Evolutionary conservation across 1,139 yeast genomes (phyloP).

Genomic region (Yamadazyma buinensis): DNA sequence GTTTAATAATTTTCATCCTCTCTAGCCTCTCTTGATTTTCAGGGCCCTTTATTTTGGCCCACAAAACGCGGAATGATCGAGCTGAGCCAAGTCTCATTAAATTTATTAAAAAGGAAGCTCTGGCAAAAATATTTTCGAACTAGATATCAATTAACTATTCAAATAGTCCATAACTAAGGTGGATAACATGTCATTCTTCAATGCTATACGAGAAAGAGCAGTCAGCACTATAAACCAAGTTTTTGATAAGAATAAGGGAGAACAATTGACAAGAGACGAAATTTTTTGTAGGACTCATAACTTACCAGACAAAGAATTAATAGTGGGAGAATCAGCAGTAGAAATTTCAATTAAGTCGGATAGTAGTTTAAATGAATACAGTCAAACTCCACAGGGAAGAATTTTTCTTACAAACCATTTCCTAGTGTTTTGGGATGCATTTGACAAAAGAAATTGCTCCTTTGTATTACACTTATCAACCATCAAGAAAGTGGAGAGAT

Average conservation of each 20-base stretch:
- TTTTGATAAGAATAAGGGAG: conserved; percentile 32
- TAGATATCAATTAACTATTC: too few species aligned
- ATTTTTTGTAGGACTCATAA: conserved; percentile 60
- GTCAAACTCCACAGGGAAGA: conserved; percentile 49
- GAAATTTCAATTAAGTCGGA: conserved; percentile 54
- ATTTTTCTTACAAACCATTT: conserved; percentile 71
- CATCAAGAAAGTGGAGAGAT: conserved; percentile 78
- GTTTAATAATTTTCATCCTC: too few species aligned
- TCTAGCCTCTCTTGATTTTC: too few species aligned
- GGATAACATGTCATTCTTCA: conserved; percentile 51
- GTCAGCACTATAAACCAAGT: conserved; percentile 40
- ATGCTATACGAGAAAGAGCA: conserved; percentile 45
- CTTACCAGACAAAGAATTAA: conserved; percentile 67
- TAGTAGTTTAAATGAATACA: conserved; percentile 21
- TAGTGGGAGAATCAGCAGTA: conserved; percentile 65
- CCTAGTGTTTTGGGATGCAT: conserved; percentile 67
- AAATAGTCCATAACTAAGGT: too few species aligned
- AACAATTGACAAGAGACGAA: conserved; percentile 58
- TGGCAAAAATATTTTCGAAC: too few species aligned
- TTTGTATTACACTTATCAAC: conserved; percentile 74
- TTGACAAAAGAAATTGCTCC: conserved; percentile 65
- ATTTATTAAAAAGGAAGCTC: too few species aligned
- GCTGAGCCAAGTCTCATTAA: too few species aligned
- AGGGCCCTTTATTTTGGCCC: too few species aligned
- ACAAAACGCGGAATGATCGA: too few species aligned